Evolutionary conservation across 1,139 yeast species (phyloP).

Genomic region (Suhomyces panamericanus): DNA sequence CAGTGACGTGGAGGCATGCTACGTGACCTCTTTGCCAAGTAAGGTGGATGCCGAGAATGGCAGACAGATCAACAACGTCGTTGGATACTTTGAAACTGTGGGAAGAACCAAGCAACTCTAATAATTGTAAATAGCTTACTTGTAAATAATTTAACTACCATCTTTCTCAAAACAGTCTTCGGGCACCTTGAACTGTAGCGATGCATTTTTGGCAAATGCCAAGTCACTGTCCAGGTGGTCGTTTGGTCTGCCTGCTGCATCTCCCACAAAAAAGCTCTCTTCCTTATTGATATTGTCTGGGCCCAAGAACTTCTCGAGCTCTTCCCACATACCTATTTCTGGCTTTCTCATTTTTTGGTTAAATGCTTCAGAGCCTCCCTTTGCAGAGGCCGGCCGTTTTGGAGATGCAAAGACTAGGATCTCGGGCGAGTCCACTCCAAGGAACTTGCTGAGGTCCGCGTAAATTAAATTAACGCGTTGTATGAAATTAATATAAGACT

Average conservation of each 20-base stretch:
- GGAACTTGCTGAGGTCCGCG: constrained; percentile 17
- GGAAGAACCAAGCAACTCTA: constrained; percentile 38
- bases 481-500: constrained; percentile 52
- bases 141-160: background rate
- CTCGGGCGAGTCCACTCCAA: constrained; percentile 1
- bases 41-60: constrained; percentile 28
- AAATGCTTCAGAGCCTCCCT: constrained; percentile 29
- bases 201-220: constrained; percentile 60
- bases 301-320: constrained; percentile 41
- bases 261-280: constrained; percentile 78
- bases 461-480: constrained; percentile 44
- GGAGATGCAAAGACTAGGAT: constrained; percentile 67
- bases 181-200: constrained; percentile 62
- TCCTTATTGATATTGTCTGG: constrained; percentile 34
- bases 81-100: constrained; percentile 62
- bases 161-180: constrained; percentile 50
- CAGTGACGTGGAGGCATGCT: constrained; percentile 43
- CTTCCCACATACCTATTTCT: constrained; percentile 65
- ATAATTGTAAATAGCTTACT: constrained; percentile 8
- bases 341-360: constrained; percentile 70
- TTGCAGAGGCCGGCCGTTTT: constrained; percentile 41
- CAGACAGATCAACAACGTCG: constrained; percentile 40
- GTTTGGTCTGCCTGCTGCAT: constrained; percentile 81
- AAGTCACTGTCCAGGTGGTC: constrained; percentile 83
- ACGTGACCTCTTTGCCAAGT: constrained; percentile 27